Base-by-base conservation (phyloP, 1,139 yeast species). In the Taphrina confusa region DNA sequence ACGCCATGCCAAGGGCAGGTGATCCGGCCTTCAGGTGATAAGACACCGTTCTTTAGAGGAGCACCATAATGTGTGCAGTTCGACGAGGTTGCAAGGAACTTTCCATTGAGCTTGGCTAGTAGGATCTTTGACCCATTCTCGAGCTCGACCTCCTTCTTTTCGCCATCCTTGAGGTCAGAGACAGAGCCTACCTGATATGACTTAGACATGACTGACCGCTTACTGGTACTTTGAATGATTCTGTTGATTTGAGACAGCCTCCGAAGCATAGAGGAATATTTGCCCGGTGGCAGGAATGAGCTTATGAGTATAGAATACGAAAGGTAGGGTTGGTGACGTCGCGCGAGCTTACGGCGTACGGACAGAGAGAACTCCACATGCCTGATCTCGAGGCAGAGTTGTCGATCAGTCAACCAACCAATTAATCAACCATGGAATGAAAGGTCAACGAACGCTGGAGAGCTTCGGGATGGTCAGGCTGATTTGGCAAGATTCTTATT, bases 1-100 rank as follows among this genome's bases (percentile, higher is more conserved):
- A 45, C 63, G 25, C 64, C 64, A 27, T 60, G 62, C 61, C 64
- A 62, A 9, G 62, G 58, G 31, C 64, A 62, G 23, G 61, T 57
- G 23, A 57, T 55, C 3, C 52, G 57, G 16, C 64, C 64, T 39
- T 60, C 57, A 8, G 59, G 55, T 34, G 51, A 49, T 39, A 62
- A 27, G 25, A 54, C 62, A 16, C 64, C 64, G 33, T 60, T 55
- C 51, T 34, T 51, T 30, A 62, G 54, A 16, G 64, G 64, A 11
- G 64, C 64, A 27, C 64, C 63, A 34, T 62, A 62, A 34, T 62
- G 62, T 23, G 62, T 54, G 14, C 62, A 59, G 23, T 50, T 59
- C 12, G 60, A 28, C 22, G 52, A 37, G 2, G 61, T 57, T 12
- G 61, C 61, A n/a, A 44, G 36, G 28, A 49, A 40, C 40, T 57